A percentile compares a stretch with the other conserved stretches of the same genome.
Evolutionary conservation across 441 rosid species (phyloP).

Genomic region (Aquilaria agallochum): DNA sequence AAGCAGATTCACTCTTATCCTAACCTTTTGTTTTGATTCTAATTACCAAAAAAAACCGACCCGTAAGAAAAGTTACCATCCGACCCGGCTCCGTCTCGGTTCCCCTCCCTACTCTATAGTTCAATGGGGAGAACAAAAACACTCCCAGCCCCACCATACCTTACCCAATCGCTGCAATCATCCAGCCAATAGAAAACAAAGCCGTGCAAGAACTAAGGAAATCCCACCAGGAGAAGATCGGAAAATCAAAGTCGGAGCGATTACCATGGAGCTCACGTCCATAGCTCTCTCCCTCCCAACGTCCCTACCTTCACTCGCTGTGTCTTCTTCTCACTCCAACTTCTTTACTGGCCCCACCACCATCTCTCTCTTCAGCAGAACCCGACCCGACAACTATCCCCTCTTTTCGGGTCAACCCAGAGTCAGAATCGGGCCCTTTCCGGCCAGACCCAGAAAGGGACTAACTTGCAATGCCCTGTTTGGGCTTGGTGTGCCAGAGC

Average conservation of each 20-base stretch:
- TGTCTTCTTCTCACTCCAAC: slow-evolving; percentile 38
- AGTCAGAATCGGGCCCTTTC: slow-evolving; percentile 30
- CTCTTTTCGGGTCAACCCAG: slow-evolving; percentile 38
- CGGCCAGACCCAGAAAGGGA: slow-evolving; percentile 38
- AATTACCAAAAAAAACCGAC: too few species aligned
- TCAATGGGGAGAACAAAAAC: too few species aligned
- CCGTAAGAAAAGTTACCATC: too few species aligned
- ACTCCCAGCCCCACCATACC: slow-evolving; percentile 1
- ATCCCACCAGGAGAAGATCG: slow-evolving; percentile 6
- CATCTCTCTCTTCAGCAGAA: slow-evolving; percentile 17
- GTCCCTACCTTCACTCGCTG: slow-evolving; percentile 25
- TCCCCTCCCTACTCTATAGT: too few species aligned
- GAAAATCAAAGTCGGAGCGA: neutral
- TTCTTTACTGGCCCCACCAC: slow-evolving; percentile 21
- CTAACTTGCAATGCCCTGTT: slow-evolving; percentile 76
- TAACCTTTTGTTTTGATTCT: too few species aligned
- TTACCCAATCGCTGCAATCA: neutral
- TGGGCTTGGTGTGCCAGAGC: slow-evolving; percentile 96
- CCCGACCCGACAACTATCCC: slow-evolving; percentile 22
- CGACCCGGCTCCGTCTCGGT: too few species aligned
- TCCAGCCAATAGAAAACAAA: neutral
- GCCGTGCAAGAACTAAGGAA: neutral
- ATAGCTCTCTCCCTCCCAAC: slow-evolving; percentile 37
- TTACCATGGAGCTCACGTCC: slow-evolving; percentile 64
- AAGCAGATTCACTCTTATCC: too few species aligned